phyloP scores from a whole-genome alignment of 2,329 filamentous ascomycete genomes.

The Colletotrichum sp. region DNA sequence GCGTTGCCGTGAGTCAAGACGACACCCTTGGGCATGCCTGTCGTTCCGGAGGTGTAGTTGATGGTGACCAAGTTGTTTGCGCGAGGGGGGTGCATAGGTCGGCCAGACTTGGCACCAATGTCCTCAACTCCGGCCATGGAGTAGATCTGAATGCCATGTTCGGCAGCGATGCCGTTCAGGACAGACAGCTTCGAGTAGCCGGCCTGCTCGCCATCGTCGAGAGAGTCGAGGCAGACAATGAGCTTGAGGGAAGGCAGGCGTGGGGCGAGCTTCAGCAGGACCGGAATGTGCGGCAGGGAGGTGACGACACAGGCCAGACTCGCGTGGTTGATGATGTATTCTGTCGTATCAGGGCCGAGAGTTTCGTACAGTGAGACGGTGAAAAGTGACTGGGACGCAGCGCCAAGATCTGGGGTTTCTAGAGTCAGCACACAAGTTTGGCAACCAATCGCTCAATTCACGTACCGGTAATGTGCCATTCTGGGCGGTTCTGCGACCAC shows the following conservation, averaged over 20 bases:
- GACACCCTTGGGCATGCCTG: constrained; percentile 82
- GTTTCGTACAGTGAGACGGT: constrained; percentile 97
- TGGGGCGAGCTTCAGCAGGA: constrained; percentile 79
- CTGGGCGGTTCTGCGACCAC: constrained; percentile 85
- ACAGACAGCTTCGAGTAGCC: constrained; percentile 82
- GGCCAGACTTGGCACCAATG: constrained; percentile 73
- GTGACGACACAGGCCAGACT: constrained; percentile 77
- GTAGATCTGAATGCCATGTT: constrained; percentile 79
- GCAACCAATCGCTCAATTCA: not conserved
- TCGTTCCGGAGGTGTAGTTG: constrained; percentile 90
- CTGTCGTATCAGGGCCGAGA: constrained; percentile 85
- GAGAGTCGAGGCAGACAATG: constrained; percentile 84
- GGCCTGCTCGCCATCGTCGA: constrained; percentile 78
- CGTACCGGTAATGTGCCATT: constrained; percentile 83
- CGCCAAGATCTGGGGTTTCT: constrained; percentile 71
- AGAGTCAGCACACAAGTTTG: not conserved
- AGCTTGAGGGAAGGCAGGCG: constrained; percentile 82
- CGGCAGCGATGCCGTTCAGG: constrained; percentile 75
- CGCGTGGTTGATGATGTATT: constrained; percentile 95
- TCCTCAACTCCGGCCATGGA: constrained; percentile 83
- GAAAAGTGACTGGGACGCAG: constrained; percentile 85
- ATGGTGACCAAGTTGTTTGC: constrained; percentile 84
- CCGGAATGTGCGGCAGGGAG: constrained; percentile 80
- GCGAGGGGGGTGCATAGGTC: constrained; percentile 72
- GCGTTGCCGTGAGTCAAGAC: constrained; percentile 83